Percentiles rank a stretch among this genome's conserved stretches.
phyloP scores from a whole-genome alignment of 1,284 basidiomycete species.

The Coniophora puteana region DNA sequence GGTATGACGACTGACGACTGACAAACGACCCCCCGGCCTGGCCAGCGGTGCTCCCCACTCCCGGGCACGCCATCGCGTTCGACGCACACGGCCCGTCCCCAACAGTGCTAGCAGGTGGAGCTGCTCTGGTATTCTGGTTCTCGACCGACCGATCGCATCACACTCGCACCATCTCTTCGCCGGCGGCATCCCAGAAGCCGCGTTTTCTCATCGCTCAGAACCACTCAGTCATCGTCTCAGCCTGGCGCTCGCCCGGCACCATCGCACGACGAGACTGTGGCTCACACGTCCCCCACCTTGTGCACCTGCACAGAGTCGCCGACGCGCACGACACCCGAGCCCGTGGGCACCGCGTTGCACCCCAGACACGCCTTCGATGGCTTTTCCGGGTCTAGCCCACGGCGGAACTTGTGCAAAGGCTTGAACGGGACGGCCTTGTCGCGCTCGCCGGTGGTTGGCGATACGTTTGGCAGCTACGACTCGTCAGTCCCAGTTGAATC shows the following conservation, averaged over 20 bases:
- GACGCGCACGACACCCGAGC: slow-evolving; percentile 48
- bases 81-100: too few relatives aligned
- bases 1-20: too few relatives aligned
- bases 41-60: too few relatives aligned
- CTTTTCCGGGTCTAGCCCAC: slow-evolving; percentile 44
- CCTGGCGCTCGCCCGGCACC: neutral
- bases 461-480: slow-evolving; percentile 67
- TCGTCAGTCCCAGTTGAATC: slow-evolving; percentile 1
- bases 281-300: slow-evolving; percentile 30
- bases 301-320: slow-evolving; percentile 55
- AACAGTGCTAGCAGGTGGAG: too few relatives aligned
- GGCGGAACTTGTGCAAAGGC: slow-evolving; percentile 64
- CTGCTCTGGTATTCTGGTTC: too few relatives aligned
- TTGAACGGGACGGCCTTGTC: slow-evolving; percentile 74
- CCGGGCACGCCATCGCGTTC: too few relatives aligned
- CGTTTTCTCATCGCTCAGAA: neutral
- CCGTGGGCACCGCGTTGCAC: slow-evolving; percentile 50
- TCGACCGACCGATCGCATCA: too few relatives aligned
- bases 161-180: too few relatives aligned
- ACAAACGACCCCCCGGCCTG: too few relatives aligned
- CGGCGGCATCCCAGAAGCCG: neutral
- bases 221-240: neutral
- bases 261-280: neutral
- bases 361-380: slow-evolving; percentile 59
- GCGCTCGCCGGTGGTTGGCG: slow-evolving; percentile 56